Base-by-base conservation (phyloP, 83 land plant species). In the Picea abies region DNA sequence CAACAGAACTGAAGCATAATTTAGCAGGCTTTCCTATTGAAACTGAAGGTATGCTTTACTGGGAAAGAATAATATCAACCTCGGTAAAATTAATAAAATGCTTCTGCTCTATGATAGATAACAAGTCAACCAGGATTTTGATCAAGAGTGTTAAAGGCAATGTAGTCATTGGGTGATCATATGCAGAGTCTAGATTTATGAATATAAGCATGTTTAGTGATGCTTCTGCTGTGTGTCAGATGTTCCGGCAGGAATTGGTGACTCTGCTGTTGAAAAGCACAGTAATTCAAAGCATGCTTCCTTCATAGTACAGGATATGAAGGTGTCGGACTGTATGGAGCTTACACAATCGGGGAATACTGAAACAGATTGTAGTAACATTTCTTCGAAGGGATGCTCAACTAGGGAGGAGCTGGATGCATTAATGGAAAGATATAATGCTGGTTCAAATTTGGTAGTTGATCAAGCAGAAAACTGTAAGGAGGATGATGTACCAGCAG, bases 171-270 rank as follows among this genome's bases (percentile, higher is more conserved):
- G n/a, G n/a, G 2, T 70, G 47, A n/a, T 70, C 75, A 70, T 70
- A 16, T 39, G 75, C 47, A 70, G 6, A 52, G 22, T 70, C 75
- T 17, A 37, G 37, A 70, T 26, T 70, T 70, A 70, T 37, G 75
- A 70, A 70, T 35, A 70, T 70, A 70, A 49, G 23, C 19, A 70
- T 70, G 75, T 37, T 37, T 70, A 37, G 75, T 70, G 75, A 70
- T 37, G 22, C n/a, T 70, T 70, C 41, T 70, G n/a, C 75, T n/a
- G 20, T 70, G 75, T 70, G 75, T 37, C 75, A 76, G 29, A 76
- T 76, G 47, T 56, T 76, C 79, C 60, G 0, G 47, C 22, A 2
- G 8, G 12, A 76, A 49, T 52, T 37, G 79, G 61, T 56, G 32
- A 11, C 35, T 52, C 29, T 76, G 44, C 32, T 76, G 29, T 76